Base-by-base conservation (phyloP, 2,329 filamentous ascomycete species). In the Fusarium sp. region DNA sequence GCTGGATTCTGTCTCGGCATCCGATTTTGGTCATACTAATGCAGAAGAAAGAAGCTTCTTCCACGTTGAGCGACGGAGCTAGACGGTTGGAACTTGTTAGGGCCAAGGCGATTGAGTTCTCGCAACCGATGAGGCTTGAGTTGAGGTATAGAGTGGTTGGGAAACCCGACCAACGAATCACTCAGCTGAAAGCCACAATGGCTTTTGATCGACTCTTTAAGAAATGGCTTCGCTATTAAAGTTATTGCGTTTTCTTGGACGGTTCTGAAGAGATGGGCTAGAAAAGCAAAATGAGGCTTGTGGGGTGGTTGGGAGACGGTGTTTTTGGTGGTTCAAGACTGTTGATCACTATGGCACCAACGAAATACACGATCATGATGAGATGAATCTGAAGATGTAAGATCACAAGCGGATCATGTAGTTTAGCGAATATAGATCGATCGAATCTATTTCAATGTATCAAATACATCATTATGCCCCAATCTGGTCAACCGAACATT, bases 401-500 rank as follows among this genome's bases (percentile, higher is more conserved):
- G 24, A 34, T 24, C 9, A 21, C 11, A 26, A 54, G 17, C 24
- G 47, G 57, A 33, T 33, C 22, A 26, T 14, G 17, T 49, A 38
- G 43, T 49, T 39, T 62, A 26, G 3, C n/a, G 38, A 39, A 19
- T 28, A 44, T n/a, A 46, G 43, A 34, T 31, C 40, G 28, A 28
- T 11, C 21, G 13, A 9, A 22, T 26, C 33, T 44, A 53, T 57
- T 52, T 22, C 36, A 47, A 28, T n/a, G 39, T 46, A n/a, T 64
- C 58, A 28, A 60, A 44, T 43, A 40, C 67, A 70, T 62, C 67
- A 55, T 56, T 21, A 26, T 26, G 34, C 51, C 26, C 46, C 26
- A 44, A 52, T 39, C 13, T 39, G 39, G 62, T 4, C 44, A 62
- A 24, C 34, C 36, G 21, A 40, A 22, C 17, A 57, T 38, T 15